phyloP scores from a whole-genome alignment of 2,329 filamentous ascomycete species.

The Bipolaris victoriae region DNA sequence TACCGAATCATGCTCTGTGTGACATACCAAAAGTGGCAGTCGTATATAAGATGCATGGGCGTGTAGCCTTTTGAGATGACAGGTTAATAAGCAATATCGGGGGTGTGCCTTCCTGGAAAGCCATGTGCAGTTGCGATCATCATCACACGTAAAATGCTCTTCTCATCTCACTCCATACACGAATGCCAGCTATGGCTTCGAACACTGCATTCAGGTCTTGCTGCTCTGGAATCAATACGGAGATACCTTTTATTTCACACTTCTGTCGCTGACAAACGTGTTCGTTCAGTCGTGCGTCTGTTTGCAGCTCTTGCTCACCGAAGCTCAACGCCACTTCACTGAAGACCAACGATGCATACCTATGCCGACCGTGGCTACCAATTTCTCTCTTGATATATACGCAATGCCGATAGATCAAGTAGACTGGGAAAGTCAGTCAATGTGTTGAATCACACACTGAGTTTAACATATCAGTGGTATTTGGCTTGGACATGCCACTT shows the following conservation, averaged over 20 bases:
- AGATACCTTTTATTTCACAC: neutral
- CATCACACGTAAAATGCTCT: too few species aligned
- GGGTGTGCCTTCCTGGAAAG: too few species aligned
- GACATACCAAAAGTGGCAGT: too few species aligned
- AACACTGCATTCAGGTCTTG: neutral
- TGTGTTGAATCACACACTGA: neutral
- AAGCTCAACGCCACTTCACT: neutral
- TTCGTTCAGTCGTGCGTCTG: neutral
- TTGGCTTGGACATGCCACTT: slow-evolving; percentile 8
- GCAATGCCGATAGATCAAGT: neutral
- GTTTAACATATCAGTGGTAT: neutral
- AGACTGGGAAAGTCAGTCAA: neutral
- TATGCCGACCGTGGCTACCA: neutral
- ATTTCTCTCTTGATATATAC: neutral
- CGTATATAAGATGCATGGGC: too few species aligned
- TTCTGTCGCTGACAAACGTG: slow-evolving; percentile 3
- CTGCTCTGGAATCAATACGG: neutral
- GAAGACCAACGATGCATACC: neutral
- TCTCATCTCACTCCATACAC: neutral
- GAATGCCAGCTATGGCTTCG: neutral
- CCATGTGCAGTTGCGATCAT: too few species aligned
- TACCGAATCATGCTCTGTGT: too few species aligned
- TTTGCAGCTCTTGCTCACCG: slow-evolving; percentile 9
- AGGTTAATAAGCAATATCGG: too few species aligned
- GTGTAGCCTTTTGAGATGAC: too few species aligned